Base-by-base conservation (phyloP, 2,329 filamentous ascomycete genomes). In the Purpureocillium lavendulum region DNA sequence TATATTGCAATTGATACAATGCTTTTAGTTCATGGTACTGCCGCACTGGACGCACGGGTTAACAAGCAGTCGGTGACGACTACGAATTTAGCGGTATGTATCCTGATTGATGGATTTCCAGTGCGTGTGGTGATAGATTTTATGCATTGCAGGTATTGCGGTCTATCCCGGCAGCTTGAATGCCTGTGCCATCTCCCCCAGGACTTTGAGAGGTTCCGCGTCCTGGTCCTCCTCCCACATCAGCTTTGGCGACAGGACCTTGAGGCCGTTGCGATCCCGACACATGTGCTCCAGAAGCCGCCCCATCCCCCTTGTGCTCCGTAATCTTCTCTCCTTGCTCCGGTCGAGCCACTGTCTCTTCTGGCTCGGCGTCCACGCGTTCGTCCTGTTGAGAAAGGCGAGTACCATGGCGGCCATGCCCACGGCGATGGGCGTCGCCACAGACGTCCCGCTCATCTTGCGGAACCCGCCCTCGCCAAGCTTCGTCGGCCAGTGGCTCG, bases 361-460 rank as follows among this genome's bases (percentile, higher is more conserved):
- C 2, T 14, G 30, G 5, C 39, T 34, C 8, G 8, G 24, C 2
- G 30, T n/a, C 36, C 37, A 47, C 9, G 12, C 28, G 14, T 40
- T 45, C 3, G 40, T 45, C n/a, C 38, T 45, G 16, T 45, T 45
- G 7, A 47, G 12, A 31, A 46, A 46, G 13, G 45, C 42, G 6
- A 46, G 38, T 14, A 46, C 43, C 30, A 46, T 46, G 15, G 43
- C 45, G 4, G 40, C 36, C 43, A 45, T 46, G 14, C 42, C 38
- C 1, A 43, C 45, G 13, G 45, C 43, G 8, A 45, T 43, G 9
- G 42, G 42, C 13, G 44, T 46, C 5, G 42, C 42, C 11, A 46
- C 35, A 7, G 42, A 45, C 11, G 42, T 45, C 12, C 39, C 44
- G 18, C 32, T 45, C 44, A 45, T 45, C 11, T 29, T 37, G 14